Base-by-base conservation (phyloP, 345 rosid species). In the Dipteronia sinensis region DNA sequence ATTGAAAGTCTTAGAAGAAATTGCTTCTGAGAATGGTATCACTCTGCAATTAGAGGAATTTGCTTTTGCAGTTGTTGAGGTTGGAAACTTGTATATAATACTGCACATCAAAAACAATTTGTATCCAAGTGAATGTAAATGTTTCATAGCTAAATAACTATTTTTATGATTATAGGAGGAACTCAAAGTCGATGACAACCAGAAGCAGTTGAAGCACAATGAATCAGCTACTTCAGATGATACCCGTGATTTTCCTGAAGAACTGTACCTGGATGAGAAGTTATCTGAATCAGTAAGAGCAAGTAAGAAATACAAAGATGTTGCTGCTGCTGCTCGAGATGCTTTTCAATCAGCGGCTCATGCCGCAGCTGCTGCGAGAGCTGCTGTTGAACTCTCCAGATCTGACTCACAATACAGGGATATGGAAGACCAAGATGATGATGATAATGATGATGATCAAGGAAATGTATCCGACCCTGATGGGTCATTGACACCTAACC, bases 361-460 rank as follows among this genome's bases (percentile, higher is more conserved):
- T 77, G 89, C 90, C 16, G 91, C 91, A 6, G 85, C 46, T n/a
- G 89, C 90, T 51, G 89, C 89, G 59, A 77, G 83, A 75, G 88
- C 88, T 6, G 88, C 90, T 16, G 65, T 81, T 12, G 79, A 85
- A 38, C 90, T 90, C 75, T 85, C 89, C 10, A 76, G 78, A 76
- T 40, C 76, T 3, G 77, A 78, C 68, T 78, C 82, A n/a, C 77
- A 58, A 15, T 82, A 73, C 67, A 25, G 10, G 19, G 75, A 79
- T 67, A 23, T 71, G 12, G 80, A 81, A 40, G 69, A 85, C 56
- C 64, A 59, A 15, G 46, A 53, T n/a, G 46, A 55, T 77, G 79
- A 49, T 69, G 59, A 51, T 13, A 42, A 34, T 65, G 69, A 65
- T 59, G 67, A 65, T 74, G 27, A 0, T 62, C 17, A 51, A 31